A percentile compares a stretch with the other conserved stretches of the same genome.
Conservation (phyloP, 129 eudicot species). For the Dittrichia graveolens region DNA sequence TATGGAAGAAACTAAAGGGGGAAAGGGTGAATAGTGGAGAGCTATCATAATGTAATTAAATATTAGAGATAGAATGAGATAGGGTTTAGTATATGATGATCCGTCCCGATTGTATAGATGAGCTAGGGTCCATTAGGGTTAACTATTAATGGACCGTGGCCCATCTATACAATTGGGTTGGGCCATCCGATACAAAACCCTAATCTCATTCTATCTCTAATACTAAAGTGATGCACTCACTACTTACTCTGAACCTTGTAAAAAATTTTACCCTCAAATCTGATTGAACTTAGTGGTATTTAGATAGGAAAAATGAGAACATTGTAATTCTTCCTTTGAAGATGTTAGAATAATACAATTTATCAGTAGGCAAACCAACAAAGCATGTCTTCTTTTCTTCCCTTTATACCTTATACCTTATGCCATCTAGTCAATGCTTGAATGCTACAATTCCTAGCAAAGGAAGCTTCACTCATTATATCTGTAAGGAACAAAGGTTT, state of each 20-base stretch:
- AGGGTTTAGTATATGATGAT: too few species aligned
- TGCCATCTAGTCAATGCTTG: background rate
- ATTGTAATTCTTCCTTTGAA: background rate
- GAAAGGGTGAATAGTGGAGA: background rate
- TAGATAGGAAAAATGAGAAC: background rate
- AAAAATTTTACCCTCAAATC: background rate
- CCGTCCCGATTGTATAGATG: too few species aligned
- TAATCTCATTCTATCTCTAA: too few species aligned
- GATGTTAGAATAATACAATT: background rate
- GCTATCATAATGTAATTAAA: background rate
- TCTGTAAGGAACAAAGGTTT: slow-evolving; percentile 3
- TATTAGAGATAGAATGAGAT: too few species aligned
- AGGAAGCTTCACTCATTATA: background rate
- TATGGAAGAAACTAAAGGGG: background rate
- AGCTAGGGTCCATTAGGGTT: too few species aligned
- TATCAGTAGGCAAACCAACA: background rate
- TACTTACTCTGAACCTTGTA: too few species aligned
- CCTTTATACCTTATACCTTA: background rate
- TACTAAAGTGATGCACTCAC: too few species aligned
- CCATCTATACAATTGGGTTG: too few species aligned
- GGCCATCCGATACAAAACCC: too few species aligned
- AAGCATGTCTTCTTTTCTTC: background rate
- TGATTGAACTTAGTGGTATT: background rate
- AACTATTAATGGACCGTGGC: too few species aligned
- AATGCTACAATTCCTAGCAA: background rate